Base-by-base conservation (phyloP, 1,139 yeast species). In the Pneumocystis sp. region DNA sequence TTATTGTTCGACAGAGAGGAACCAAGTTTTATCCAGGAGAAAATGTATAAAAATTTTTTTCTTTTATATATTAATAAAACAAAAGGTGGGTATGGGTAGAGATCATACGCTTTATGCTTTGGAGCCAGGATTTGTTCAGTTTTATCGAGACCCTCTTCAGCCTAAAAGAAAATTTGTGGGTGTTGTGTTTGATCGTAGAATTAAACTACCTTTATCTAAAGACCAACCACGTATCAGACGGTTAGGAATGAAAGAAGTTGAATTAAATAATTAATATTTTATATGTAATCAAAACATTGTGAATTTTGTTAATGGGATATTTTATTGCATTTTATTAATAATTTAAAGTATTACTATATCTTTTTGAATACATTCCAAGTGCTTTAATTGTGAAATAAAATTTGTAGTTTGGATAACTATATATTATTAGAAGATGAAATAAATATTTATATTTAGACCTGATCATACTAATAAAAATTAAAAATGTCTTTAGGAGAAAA, bases 1-100 rank as follows among this genome's bases (percentile, higher is more conserved):
- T 93, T 71, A 81, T 93, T 61, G 84, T 89, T 85, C 84, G 97
- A 76, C 99, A 93, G 74, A 83, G 97, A 74, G 99, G 99, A 73
- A 90, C 98, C n/a, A 86, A 83, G 72, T 87, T 91, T 74, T 95
- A 85, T 73, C 97, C 98, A 0, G 99, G 99, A 61, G 96, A 88
- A 70, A 91, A 93, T 71, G 86, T 84, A 37, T 44, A 12, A 25
- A 50, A 50, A 50, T 50, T 3, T 5, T 25, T 25, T 10, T 42
- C 12, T 40, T 3, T 17, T 5, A 29, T 21, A n/a, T 25, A 4
- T 45, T 21, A 21, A 45, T 37, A 21, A 6, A 45, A 17, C 10
- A 3, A 2, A 61, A 68, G 69, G 73, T 75, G 34, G 89, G 87
- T 25, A 87, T 93, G 69, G 98, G 99, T 69, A 85, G 84, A 71